A percentile compares a stretch with the other conserved stretches of the same genome.
Conservation (phyloP, 768 basidiomycete genomes). For the Podaxis sp. region DNA sequence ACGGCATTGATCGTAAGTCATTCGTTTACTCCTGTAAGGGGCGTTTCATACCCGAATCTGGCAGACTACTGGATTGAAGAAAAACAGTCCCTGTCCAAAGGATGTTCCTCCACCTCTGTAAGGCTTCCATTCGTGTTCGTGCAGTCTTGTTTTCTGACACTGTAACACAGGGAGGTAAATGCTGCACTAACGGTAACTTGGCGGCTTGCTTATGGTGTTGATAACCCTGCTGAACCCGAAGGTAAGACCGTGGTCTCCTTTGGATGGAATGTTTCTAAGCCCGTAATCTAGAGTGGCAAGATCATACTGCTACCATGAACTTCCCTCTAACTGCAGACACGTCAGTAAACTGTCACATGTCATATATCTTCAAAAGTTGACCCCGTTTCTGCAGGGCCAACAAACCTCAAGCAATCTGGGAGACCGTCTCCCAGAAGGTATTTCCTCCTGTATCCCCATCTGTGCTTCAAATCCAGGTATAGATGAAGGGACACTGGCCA, state of each 20-base stretch:
- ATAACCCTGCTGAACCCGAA: slow-evolving; percentile 51
- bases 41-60: not conserved
- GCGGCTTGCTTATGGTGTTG: slow-evolving; percentile 59
- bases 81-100: not conserved
- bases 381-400: not conserved
- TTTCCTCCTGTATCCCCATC: not conserved
- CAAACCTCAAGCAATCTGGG: not conserved
- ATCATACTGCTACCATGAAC: not conserved
- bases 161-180: not conserved
- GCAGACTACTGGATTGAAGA: slow-evolving; percentile 51
- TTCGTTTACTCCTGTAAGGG: not conserved
- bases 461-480: not conserved
- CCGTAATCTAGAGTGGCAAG: not conserved
- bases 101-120: slow-evolving; percentile 53
- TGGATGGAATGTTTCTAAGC: not conserved
- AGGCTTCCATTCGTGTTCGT: not conserved
- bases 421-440: not conserved
- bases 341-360: not conserved
- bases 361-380: not conserved
- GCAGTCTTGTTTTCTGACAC: not conserved
- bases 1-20: slow-evolving; percentile 33
- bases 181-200: slow-evolving; percentile 39
- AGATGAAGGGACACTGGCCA: not conserved
- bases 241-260: slow-evolving; percentile 29
- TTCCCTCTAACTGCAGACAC: not conserved